A percentile compares a stretch with the other conserved stretches of the same genome.
phyloP scores from a whole-genome alignment of 2,329 filamentous ascomycete species.

The Cryphonectria parasitica region DNA sequence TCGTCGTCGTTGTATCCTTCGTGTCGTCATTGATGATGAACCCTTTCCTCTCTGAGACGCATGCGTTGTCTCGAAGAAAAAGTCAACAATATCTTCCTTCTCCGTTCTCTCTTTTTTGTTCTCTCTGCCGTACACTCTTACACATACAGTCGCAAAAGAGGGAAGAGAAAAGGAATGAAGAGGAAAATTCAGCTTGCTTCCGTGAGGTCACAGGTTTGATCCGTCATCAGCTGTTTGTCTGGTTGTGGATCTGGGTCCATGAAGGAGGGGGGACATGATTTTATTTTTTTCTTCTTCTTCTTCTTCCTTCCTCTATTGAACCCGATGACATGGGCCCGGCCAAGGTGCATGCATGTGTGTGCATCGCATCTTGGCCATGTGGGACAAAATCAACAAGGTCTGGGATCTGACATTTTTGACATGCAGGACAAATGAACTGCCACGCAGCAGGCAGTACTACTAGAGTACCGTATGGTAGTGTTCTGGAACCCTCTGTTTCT shows the following conservation, averaged over 20 bases:
- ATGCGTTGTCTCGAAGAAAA: not conserved
- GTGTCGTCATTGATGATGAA: not conserved
- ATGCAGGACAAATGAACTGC: not conserved
- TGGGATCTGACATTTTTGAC: not conserved
- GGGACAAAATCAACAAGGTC: not conserved
- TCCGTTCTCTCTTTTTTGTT: not conserved
- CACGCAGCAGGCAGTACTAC: not conserved
- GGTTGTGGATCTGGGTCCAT: not conserved
- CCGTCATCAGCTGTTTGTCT: not conserved
- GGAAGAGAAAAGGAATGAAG: not conserved
- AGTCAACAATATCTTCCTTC: too few species aligned
- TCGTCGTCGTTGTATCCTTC: not conserved
- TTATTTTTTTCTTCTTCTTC: not conserved
- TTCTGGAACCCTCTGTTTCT: slow-evolving; percentile 1
- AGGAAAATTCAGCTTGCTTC: not conserved
- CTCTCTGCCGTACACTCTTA: not conserved
- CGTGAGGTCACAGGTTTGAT: not conserved
- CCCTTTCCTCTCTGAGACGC: not conserved
- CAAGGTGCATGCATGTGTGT: not conserved
- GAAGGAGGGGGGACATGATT: not conserved
- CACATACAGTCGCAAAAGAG: not conserved
- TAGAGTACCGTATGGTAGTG: too few species aligned
- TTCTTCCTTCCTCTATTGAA: not conserved
- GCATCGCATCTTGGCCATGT: not conserved
- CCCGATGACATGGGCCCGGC: not conserved